These are phyloP conservation scores for Strobilomyces echinocephalus DNA, from an alignment of 768 basidiomycete genomes.

Conservation along the genomic window DNA sequence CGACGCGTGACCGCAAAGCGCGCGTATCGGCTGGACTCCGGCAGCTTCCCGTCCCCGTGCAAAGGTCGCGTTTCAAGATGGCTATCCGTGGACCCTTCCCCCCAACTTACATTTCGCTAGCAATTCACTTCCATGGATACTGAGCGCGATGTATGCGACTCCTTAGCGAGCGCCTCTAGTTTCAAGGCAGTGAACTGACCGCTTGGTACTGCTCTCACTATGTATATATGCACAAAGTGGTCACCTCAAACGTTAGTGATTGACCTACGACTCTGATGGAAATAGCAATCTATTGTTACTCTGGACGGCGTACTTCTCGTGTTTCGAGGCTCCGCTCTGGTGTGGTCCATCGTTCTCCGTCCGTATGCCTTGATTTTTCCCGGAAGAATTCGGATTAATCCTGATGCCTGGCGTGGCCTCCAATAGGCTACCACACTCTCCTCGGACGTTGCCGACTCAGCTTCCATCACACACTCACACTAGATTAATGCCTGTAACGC, in stretches of 20 bases:
- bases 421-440: not conserved
- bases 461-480: slow-evolving; percentile 1
- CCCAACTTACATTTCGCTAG: not conserved
- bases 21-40: too few relatives aligned
- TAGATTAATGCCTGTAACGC: not conserved
- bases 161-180: not conserved
- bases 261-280: not conserved
- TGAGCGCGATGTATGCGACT: not conserved
- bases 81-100: too few relatives aligned
- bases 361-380: not conserved
- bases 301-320: not conserved
- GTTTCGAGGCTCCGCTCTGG: not conserved
- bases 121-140: not conserved
- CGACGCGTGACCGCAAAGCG: too few relatives aligned
- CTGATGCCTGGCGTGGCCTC: not conserved
- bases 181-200: not conserved
- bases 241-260: not conserved
- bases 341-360: not conserved
- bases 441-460: not conserved
- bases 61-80: too few relatives aligned
- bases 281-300: not conserved
- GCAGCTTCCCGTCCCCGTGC: too few relatives aligned
- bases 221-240: not conserved
- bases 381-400: not conserved
- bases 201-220: not conserved